Evolutionary conservation across 495 filamentous ascomycete genomes (phyloP).

Genomic region (Podospora anserina): DNA sequence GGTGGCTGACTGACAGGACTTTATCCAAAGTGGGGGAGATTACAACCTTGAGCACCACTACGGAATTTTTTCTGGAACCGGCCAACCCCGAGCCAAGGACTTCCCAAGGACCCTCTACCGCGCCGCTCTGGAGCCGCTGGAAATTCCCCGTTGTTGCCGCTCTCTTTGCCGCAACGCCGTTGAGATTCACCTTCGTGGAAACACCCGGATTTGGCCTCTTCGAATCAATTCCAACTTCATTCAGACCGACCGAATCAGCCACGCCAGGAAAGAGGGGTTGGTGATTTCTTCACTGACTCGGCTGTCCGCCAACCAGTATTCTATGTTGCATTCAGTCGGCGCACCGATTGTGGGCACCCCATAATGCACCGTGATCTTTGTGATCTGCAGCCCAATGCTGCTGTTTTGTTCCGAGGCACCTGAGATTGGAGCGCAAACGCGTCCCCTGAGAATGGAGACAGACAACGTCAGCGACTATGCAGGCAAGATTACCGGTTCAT

Average conservation of each 20-base stretch:
- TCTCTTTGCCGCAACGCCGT: slow-evolving; percentile 6
- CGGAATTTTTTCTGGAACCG: slow-evolving; percentile 30
- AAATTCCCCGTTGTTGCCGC: neutral
- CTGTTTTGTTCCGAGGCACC: neutral
- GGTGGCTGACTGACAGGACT: slow-evolving; percentile 9
- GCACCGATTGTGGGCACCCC: neutral
- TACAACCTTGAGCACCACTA: slow-evolving; percentile 15
- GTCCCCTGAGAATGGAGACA: neutral
- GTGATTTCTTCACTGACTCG: neutral
- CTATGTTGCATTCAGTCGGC: slow-evolving; percentile 14
- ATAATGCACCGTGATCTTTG: neutral
- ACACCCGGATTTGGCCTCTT: too few relatives aligned
- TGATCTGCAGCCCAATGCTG: neutral
- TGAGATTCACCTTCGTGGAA: neutral
- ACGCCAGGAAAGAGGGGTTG: neutral
- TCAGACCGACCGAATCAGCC: neutral
- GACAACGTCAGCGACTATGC: neutral
- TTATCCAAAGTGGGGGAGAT: slow-evolving; percentile 39
- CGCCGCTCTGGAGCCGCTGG: neutral
- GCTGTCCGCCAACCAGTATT: neutral
- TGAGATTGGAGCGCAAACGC: neutral
- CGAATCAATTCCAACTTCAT: neutral
- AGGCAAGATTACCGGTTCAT: neutral
- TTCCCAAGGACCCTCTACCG: neutral
- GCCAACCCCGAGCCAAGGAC: slow-evolving; percentile 12